Base-by-base conservation (phyloP, 2,329 filamentous ascomycete genomes). In the Parastagonospora avenae region DNA sequence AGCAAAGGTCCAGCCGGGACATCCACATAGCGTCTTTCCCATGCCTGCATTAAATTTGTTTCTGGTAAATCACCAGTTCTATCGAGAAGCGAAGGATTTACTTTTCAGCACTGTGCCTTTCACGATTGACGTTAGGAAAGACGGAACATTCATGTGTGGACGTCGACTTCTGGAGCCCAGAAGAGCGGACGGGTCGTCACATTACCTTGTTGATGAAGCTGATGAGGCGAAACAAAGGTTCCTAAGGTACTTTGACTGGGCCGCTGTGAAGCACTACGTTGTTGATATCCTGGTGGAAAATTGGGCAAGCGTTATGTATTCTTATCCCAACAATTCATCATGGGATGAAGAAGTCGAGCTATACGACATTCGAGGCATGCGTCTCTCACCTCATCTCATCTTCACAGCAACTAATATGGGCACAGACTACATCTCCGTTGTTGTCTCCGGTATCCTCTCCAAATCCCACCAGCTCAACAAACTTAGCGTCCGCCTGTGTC, bases 261-360 rank as follows among this genome's bases (percentile, higher is more conserved):
- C 48, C 0, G 48, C 60, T 2, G 68, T 68, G 15, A 73, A 67
- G 28, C 72, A 73, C 19, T 73, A 72, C 44, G 57, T 61, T 10
- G 60, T 73, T 8, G 61, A 70, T 31, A 70, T 73, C 7, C 33
- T 66, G 9, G 57, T 72, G 1, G 66, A 72, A 38, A 70, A 68
- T 15, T 57, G 57, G 42, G 15, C 10, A n/a, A 6, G 27, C 19
- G 30, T n/a, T 4, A 3, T 24, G 10, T 32, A 45, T 15, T 28
- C 38, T 33, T 24, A 24, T 24, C 29, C 7, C 36, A 41, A 29
- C 19, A 38, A 24, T 24, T 24, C 43, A 16, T 10, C 42, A 1
- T 73, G 67, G 68, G 64, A 71, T 28, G 67, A 71, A 46, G 70
- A 73, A 42, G 68, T 73, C 1, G 70, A 73, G 42, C 59, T 73